Evolutionary conservation across 345 rosid genomes (phyloP), one percentile per base, ranked within the genome.

Genomic region (Salix caprea): DNA sequence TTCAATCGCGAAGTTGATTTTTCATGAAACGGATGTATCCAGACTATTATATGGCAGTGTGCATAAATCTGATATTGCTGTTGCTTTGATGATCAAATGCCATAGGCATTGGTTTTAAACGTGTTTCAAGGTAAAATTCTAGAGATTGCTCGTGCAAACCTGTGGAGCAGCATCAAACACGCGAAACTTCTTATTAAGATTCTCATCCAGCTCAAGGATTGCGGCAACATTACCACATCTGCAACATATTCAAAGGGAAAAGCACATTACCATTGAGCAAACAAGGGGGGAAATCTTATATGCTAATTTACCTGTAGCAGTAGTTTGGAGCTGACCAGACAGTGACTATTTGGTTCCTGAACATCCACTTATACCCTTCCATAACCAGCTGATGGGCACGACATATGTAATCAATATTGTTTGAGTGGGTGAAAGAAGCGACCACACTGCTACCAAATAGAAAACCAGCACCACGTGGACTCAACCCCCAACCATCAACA

Each of bases 291-390:
- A 24, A 58, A 64, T 26, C 61, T 32, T 30, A 19, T 15, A 70
- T 21, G 65, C 9, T 39, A 42, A 30, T 72, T 74, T 85, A 96
- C 99, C 99, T 90, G 77, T 96, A 94, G 79, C 99, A 96, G 87
- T 96, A 96, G 83, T 96, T 96, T 64, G 99, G 99, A 71, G 99
- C 99, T 1, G 99, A 94, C 99, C 99, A 96, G 19, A 96, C 98
- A 6, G 98, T 96, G 81, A 96, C 97, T 76, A 96, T 92, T 87
- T 94, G 97, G 74, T 85, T 81, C 79, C 89, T 91, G 74, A 94
- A 96, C 99, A 96, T 92, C 98, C 97, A 94, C 80, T 94, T 94
- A 80, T 85, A 96, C 79, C 98, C 99, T 82, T 96, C 99, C 98
- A 94, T 94, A 36, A 96, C 99, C 82, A 96, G 87, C 78, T 96